Base-by-base conservation (phyloP, 371 early-diverging fungal species). In the Mucor sp. region DNA sequence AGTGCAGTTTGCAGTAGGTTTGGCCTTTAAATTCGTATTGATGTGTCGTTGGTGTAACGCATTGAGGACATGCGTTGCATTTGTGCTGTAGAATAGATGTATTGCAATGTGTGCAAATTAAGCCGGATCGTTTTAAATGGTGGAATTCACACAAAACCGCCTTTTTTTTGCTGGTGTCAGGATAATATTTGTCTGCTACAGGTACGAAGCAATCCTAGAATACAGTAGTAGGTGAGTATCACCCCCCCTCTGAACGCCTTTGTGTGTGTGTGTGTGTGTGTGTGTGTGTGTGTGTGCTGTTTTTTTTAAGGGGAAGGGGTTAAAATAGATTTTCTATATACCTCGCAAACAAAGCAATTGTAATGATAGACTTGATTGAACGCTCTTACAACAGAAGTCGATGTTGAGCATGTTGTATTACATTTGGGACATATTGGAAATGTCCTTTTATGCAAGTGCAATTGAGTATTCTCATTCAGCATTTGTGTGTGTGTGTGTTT, bases 1-100 rank as follows among this genome's bases (percentile, higher is more conserved):
- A 98, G 75, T 98, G 98, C 60, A 89, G 86, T 70, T 93, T 90
- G 75, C 99, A 98, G 77, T 90, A 98, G 9, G 91, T 90, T 63
- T 90, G 85, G 21, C 90, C 91, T 37, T 95, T 89, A 67, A 90
- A 90, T 65, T 97, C 98, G 71, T 95, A 98, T 74, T 96, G 95
- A 25, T 57, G 44, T 32, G 35, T 87, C 33, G 55, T 66, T 19
- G 44, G 50, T 55, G 68, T 63, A 43, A 62, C 37, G 56, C 67
- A 74, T 11, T 17, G 37, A 32, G 68, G 65, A 60, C 75, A 71
- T 41, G 61, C 64, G 44, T 68, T 48, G 58, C 75, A 75, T 58
- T 69, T 60, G 17, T 48, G 39, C 39, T 71, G 69, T 33, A 55
- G 63, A 60, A 66, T 61, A 7, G 75, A 70, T 55, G 69, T 47